phyloP scores from a whole-genome alignment of 2,329 filamentous ascomycete species.

The Chrysoporthe austroafricana region DNA sequence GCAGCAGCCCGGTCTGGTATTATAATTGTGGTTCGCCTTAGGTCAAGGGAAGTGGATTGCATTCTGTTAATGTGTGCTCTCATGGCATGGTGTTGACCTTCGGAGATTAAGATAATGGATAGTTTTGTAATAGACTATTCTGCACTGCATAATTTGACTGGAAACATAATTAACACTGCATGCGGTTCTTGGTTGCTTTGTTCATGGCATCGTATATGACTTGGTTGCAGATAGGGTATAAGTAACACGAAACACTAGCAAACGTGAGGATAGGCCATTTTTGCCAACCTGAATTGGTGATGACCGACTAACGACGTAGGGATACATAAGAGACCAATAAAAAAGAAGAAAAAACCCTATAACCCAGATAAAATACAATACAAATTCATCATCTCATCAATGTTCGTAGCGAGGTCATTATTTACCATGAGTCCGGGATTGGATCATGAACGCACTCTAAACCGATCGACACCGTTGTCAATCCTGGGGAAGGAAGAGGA shows the following conservation, averaged over 20 bases:
- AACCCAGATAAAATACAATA: neutral
- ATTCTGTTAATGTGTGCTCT: neutral
- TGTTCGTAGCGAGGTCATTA: neutral
- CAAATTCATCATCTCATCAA: neutral
- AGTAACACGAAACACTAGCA: slow-evolving; percentile 1
- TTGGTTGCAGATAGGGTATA: slow-evolving; percentile 10
- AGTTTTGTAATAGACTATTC: neutral
- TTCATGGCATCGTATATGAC: slow-evolving; percentile 7
- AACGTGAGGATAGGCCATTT: neutral
- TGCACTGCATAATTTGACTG: slow-evolving; percentile 2
- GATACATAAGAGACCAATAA: neutral
- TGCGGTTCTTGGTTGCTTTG: neutral
- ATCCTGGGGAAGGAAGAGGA: neutral
- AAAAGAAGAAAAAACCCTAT: neutral
- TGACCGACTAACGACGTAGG: neutral
- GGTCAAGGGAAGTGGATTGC: neutral
- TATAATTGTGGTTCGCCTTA: neutral
- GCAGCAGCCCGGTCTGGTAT: slow-evolving; percentile 11
- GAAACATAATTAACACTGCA: slow-evolving; percentile 14
- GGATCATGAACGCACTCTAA: neutral
- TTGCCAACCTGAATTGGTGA: too few relatives aligned
- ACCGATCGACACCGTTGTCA: neutral
- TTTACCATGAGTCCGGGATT: too few relatives aligned
- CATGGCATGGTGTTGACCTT: neutral
- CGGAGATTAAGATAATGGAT: neutral